Percentiles rank a stretch among this genome's conserved stretches.
These are phyloP conservation scores for Amanita phalloides DNA, from an alignment of 768 basidiomycete genomes.

Conservation along the genomic window DNA sequence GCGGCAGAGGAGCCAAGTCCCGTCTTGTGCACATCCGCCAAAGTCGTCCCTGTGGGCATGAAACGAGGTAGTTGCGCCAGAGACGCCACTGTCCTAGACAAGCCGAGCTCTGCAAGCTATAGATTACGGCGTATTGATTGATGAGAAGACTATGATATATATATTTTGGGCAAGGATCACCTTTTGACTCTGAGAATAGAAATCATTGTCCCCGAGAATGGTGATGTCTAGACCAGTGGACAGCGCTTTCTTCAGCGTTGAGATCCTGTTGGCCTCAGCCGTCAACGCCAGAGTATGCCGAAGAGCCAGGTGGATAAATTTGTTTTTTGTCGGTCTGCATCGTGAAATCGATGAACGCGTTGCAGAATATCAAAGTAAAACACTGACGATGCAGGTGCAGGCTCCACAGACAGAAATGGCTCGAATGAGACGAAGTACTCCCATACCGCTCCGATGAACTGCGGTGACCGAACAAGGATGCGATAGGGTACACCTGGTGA, in stretches of 20 bases:
- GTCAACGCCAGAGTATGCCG: slow-evolving; percentile 64
- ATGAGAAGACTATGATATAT: slow-evolving; percentile 1
- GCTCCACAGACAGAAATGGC: slow-evolving; percentile 21
- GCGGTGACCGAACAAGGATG: slow-evolving; percentile 80
- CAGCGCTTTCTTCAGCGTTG: slow-evolving; percentile 31
- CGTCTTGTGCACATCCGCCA: slow-evolving; percentile 92
- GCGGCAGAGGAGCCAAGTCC: slow-evolving; percentile 96
- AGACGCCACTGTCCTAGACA: slow-evolving; percentile 54
- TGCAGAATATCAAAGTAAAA: background rate
- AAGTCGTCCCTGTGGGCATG: slow-evolving; percentile 49
- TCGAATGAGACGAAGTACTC: slow-evolving; percentile 44
- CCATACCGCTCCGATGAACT: slow-evolving; percentile 81
- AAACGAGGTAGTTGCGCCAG: slow-evolving; percentile 71
- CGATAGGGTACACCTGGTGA: slow-evolving; percentile 19
- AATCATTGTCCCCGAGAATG: slow-evolving; percentile 92
- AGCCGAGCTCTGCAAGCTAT: slow-evolving; percentile 52
- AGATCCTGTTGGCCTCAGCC: slow-evolving; percentile 40
- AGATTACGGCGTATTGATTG: background rate
- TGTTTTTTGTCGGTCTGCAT: slow-evolving; percentile 45
- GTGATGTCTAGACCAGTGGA: slow-evolving; percentile 58
- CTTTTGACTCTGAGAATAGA: slow-evolving; percentile 89
- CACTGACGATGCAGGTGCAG: slow-evolving; percentile 25
- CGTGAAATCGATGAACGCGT: background rate
- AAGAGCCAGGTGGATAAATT: slow-evolving; percentile 89
- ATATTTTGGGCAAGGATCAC: slow-evolving; percentile 27